phyloP scores from a whole-genome alignment of 2,329 filamentous ascomycete species.

The Nigrograna mackinnonii region DNA sequence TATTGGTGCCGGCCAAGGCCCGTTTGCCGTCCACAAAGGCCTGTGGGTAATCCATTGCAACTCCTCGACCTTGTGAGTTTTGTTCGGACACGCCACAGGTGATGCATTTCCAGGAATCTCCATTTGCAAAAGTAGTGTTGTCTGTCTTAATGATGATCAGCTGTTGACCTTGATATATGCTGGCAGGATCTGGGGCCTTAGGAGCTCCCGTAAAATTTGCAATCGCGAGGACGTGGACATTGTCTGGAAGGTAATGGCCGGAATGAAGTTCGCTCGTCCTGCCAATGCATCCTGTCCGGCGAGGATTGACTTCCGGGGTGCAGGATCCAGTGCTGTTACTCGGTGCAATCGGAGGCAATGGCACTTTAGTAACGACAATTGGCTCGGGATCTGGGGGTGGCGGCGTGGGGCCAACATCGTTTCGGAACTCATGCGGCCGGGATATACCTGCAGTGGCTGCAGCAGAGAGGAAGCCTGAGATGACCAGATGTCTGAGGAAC shows the following conservation, averaged over 20 bases:
- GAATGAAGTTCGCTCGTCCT: conserved; percentile 18
- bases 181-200: conserved; percentile 41
- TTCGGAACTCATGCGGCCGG: too few relatives aligned
- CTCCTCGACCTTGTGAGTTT: conserved; percentile 16
- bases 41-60: conserved; percentile 33
- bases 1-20: conserved; percentile 31
- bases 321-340: not conserved
- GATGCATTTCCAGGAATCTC: conserved; percentile 52
- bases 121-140: conserved; percentile 44
- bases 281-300: conserved; percentile 2
- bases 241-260: conserved; percentile 44
- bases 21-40: conserved; percentile 45
- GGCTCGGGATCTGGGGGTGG: too few relatives aligned
- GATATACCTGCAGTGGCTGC: too few relatives aligned
- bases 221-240: conserved; percentile 31
- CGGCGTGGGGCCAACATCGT: too few relatives aligned
- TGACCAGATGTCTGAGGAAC: too few relatives aligned
- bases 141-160: conserved; percentile 47
- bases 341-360: not conserved
- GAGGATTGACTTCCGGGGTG: not conserved
- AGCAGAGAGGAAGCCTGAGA: too few relatives aligned
- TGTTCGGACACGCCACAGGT: conserved; percentile 45
- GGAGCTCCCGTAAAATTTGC: conserved; percentile 48
- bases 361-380: not conserved
- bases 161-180: conserved; percentile 46